Evolutionary conservation across 1,284 basidiomycete species (phyloP), one percentile per base, ranked within the genome.

Genomic region (Cryptococcus amylolentus): DNA sequence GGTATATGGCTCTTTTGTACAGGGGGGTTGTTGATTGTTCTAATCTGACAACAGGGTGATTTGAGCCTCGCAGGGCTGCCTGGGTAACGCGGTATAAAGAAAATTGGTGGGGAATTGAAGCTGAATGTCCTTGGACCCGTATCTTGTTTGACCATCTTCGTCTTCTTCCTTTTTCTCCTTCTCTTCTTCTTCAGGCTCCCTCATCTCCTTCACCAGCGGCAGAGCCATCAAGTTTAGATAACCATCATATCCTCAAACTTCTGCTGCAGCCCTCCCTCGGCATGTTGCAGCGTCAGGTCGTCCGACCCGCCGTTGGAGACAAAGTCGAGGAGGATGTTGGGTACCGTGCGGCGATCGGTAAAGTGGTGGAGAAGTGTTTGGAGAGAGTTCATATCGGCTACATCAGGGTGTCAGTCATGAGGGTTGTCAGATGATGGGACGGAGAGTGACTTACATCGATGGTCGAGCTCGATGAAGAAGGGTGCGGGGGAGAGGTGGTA

Each of bases 251-350:
- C 65, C 27, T 65, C 58, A 39, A 75, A 67, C 35, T 37, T 37
- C 5, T 60, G 58, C 35, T 59, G 57, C 6, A 78, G 65, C 14
- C 66, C 68, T 23, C 77, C 77, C 65, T 79, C 77, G 23, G 67
- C 59, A 44, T 75, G 69, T 7, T 75, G 57, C 14, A 77, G 60
- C 27, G 66, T 63, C 18, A 77, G 52, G 38, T 79, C 77, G 61
- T 79, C 77, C 1, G 72, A 68, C 10, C 77, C 77, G 23, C 77
- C 77, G 41, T 77, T 54, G 12, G 73, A 69, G 20, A 54, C 53
- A 53, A 74, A 77, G 54, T 72, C 70, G 59, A 77, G 58, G 4
- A 79, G 49, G 57, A 79, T 61, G 66, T 78, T 79, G 47, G 77
- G 77, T n/a, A 79, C 76, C 2, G 77, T 78, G 4, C 72, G 62